These are phyloP conservation scores for Clarireedia paspali DNA, from an alignment of 2,329 filamentous ascomycete species.

Conservation along the genomic window DNA sequence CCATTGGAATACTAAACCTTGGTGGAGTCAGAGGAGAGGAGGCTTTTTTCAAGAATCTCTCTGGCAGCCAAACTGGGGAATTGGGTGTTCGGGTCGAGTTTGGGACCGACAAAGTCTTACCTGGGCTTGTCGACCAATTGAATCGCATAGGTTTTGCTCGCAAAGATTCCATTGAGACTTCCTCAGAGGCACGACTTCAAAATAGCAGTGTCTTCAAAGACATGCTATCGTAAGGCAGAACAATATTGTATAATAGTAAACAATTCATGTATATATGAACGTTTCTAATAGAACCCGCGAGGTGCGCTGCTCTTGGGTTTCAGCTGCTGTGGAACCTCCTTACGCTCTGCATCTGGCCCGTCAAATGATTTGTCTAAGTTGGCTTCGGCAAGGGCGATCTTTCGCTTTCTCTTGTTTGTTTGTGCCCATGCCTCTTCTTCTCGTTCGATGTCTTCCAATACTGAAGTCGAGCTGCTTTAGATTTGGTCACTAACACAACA, in stretches of 20 bases:
- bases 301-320: slow-evolving; percentile 21
- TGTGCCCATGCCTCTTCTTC: slow-evolving; percentile 44
- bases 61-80: slow-evolving; percentile 42
- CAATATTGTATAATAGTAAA: slow-evolving; percentile 17
- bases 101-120: slow-evolving; percentile 49
- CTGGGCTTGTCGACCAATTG: slow-evolving; percentile 46
- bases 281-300: slow-evolving; percentile 26
- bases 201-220: slow-evolving; percentile 44
- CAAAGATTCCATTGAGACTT: slow-evolving; percentile 26
- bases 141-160: slow-evolving; percentile 20
- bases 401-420: slow-evolving; percentile 21
- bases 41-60: slow-evolving; percentile 53
- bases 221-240: slow-evolving; percentile 41
- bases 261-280: slow-evolving; percentile 1
- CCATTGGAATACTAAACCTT: slow-evolving; percentile 81
- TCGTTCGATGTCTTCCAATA: slow-evolving; percentile 58
- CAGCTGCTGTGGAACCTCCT: slow-evolving; percentile 6
- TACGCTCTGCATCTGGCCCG: slow-evolving; percentile 1
- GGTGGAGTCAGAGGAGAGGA: slow-evolving; percentile 78
- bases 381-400: slow-evolving; percentile 7
- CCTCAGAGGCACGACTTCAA: slow-evolving; percentile 14
- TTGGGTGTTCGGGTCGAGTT: slow-evolving; percentile 49
- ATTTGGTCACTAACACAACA: neutral
- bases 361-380: neutral
- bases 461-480: slow-evolving; percentile 31